These are phyloP conservation scores for Solanum gracilifrons DNA, from an alignment of 257 asterid genomes.

Conservation along the genomic window DNA sequence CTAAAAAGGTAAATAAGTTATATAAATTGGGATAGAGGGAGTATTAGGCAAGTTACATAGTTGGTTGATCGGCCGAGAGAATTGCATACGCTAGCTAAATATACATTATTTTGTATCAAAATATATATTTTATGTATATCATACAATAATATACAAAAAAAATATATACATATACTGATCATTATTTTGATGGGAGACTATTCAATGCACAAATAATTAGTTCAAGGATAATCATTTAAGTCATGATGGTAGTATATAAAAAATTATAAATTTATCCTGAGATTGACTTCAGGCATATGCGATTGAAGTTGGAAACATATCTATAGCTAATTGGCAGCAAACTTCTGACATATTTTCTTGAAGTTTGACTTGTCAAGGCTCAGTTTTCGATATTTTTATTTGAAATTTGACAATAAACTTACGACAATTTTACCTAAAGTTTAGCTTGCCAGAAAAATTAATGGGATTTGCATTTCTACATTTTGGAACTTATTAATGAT, in stretches of 20 bases:
- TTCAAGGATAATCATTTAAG: neutral
- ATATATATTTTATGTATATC: neutral
- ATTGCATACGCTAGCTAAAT: neutral
- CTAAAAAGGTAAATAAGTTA: too few relatives aligned
- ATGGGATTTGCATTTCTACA: neutral
- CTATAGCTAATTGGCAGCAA: neutral
- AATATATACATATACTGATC: too few relatives aligned
- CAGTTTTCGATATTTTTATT: neutral
- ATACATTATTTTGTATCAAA: neutral
- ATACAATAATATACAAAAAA: too few relatives aligned
- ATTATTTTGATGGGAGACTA: neutral
- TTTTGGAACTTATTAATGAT: neutral
- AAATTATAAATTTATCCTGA: neutral
- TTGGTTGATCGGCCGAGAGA: neutral
- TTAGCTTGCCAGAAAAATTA: neutral
- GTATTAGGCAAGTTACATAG: neutral
- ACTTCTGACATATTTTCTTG: too few relatives aligned
- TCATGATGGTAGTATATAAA: neutral
- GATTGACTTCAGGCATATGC: neutral
- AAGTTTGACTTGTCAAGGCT: neutral
- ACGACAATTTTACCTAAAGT: neutral
- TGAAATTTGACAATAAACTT: neutral
- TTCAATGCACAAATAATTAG: too few relatives aligned
- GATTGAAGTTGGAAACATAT: neutral
- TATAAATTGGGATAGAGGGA: too few relatives aligned